Conservation (phyloP, 2,329 filamentous ascomycete genomes). For the Fusarium hainanense region DNA sequence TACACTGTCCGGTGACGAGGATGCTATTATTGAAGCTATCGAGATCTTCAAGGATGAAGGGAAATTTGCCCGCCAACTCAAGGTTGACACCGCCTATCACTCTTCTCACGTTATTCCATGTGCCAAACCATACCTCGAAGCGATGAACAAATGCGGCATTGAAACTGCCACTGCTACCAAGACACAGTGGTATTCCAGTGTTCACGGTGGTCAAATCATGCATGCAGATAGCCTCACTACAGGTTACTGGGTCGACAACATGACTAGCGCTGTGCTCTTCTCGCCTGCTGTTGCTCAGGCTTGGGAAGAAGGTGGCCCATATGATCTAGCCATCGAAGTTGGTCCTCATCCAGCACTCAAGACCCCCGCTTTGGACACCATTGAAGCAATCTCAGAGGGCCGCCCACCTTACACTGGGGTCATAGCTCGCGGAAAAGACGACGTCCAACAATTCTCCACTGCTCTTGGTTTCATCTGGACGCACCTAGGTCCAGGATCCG, state of each 20-base stretch:
- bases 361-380: background rate
- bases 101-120: background rate
- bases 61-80: slow-evolving; percentile 4
- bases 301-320: too few relatives aligned
- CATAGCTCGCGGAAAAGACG: background rate
- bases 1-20: background rate
- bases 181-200: background rate
- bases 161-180: background rate
- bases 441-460: slow-evolving; percentile 1
- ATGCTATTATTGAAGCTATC: slow-evolving; percentile 50
- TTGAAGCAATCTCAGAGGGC: background rate
- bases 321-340: background rate
- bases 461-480: background rate
- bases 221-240: background rate
- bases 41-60: slow-evolving; percentile 7
- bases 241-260: slow-evolving; percentile 4
- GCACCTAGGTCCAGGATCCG: background rate
- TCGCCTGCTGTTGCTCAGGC: background rate
- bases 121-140: background rate
- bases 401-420: background rate
- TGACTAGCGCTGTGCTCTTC: slow-evolving; percentile 5
- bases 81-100: slow-evolving; percentile 19
- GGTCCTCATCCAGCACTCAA: slow-evolving; percentile 14
- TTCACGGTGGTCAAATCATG: background rate
- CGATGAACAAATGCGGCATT: background rate